Percentiles rank a stretch among this genome's conserved stretches.
Evolutionary conservation across 2,329 filamentous ascomycete species (phyloP).

Genomic region (Diplodia sapinea): DNA sequence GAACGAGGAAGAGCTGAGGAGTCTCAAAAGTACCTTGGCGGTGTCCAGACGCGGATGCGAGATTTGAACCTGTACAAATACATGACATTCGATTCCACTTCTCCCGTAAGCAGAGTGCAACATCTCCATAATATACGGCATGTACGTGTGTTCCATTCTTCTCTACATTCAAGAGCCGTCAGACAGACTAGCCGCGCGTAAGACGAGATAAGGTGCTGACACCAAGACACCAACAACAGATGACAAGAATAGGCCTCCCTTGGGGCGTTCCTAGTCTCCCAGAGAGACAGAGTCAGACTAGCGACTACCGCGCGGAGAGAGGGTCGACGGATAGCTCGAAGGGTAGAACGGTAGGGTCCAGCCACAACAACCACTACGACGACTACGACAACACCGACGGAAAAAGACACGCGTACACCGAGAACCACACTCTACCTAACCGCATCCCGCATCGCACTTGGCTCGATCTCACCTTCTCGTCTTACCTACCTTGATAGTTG

Average conservation of each 20-base stretch:
- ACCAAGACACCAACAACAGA: not conserved
- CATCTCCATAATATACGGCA: no score
- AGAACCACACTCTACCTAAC: no score
- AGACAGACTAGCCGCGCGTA: not conserved
- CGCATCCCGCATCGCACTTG: not conserved
- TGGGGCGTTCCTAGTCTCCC: not conserved
- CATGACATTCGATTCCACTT: no score
- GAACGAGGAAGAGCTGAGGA: not conserved
- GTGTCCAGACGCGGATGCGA: no score
- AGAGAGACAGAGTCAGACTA: no score
- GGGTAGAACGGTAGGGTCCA: not conserved
- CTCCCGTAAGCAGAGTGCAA: no score
- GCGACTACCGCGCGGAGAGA: no score
- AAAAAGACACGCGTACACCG: not conserved
- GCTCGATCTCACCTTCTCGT: not conserved
- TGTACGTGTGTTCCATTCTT: no score
- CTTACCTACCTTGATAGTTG: not conserved
- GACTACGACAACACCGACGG: not conserved
- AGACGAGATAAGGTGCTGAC: constrained; percentile 16
- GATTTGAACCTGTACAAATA: no score
- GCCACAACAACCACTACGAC: not conserved
- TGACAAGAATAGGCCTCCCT: not conserved
- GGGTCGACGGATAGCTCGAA: not conserved
- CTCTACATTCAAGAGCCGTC: no score
- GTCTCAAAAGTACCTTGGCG: no score